phyloP scores from a whole-genome alignment of 768 basidiomycete species.

The Trametes gibbosa region DNA sequence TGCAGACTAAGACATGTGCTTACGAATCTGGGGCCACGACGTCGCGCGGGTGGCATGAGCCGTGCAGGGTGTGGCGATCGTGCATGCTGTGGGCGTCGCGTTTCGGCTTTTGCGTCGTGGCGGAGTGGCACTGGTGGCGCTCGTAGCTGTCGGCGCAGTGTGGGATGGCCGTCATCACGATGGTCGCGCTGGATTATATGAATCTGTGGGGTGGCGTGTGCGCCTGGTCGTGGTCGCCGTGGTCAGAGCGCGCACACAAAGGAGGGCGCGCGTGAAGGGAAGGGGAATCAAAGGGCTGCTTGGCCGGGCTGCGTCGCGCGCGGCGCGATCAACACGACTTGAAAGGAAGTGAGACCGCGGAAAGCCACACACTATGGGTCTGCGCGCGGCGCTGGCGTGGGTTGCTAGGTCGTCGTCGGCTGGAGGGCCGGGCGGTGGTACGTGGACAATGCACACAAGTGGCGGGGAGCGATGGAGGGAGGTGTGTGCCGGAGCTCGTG shows the following conservation, averaged over 20 bases:
- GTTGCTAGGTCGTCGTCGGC: neutral
- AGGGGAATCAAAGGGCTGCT: conserved; percentile 12
- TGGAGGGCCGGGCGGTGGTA: neutral
- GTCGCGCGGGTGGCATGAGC: neutral
- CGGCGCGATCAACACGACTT: conserved; percentile 14
- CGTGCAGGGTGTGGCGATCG: neutral
- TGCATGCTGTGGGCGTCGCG: neutral
- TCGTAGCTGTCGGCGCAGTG: neutral
- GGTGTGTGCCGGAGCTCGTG: neutral
- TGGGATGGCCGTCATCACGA: conserved; percentile 8
- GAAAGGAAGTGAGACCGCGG: conserved; percentile 3
- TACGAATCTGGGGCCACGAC: too few relatives aligned
- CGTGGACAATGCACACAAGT: conserved; percentile 3
- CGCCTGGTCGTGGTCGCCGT: neutral
- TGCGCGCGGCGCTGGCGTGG: conserved; percentile 6
- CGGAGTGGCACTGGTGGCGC: conserved; percentile 9
- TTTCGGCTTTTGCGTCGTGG: neutral
- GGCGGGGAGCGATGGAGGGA: neutral
- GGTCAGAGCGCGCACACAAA: too few relatives aligned
- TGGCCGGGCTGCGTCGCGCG: conserved; percentile 1
- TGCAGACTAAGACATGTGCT: too few relatives aligned
- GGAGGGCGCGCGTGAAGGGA: neutral
- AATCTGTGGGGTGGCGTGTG: neutral
- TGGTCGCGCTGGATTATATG: conserved; percentile 1
- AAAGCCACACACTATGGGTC: conserved; percentile 12